phyloP scores from a whole-genome alignment of 805 yeast genomes.

The Candida patagonica region DNA sequence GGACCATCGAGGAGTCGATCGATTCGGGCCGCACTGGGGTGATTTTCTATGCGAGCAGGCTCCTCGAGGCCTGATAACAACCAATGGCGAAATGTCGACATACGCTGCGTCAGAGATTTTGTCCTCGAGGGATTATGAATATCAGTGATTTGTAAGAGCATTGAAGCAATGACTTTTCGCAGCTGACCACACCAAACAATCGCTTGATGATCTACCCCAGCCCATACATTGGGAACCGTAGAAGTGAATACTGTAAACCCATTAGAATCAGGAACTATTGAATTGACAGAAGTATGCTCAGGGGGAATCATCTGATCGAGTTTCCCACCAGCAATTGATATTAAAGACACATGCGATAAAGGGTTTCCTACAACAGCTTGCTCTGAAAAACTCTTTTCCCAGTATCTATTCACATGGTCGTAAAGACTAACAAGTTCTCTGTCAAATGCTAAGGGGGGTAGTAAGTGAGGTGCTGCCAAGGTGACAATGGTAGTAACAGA shows the following conservation, averaged over 20 bases:
- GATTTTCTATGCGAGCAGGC: no score
- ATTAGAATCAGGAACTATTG: conserved; percentile 59
- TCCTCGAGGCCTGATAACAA: conserved; percentile 29
- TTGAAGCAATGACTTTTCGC: conserved; percentile 49
- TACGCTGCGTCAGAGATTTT: conserved; percentile 42
- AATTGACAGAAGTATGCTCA: conserved; percentile 71
- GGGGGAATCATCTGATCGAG: conserved; percentile 77
- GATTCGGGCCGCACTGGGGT: no score
- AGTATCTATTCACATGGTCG: conserved; percentile 63
- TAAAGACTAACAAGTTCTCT: conserved; percentile 74
- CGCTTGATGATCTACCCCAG: conserved; percentile 89
- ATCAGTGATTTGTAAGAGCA: conserved; percentile 55
- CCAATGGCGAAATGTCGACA: conserved; percentile 42
- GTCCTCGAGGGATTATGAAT: conserved; percentile 36
- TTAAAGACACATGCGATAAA: conserved; percentile 50
- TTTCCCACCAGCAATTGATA: conserved; percentile 87
- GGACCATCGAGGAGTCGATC: no score
- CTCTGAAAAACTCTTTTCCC: conserved; percentile 54
- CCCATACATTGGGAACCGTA: conserved; percentile 87
- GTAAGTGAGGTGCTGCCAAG: conserved; percentile 83
- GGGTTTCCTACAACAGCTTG: conserved; percentile 36
- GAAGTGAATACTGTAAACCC: conserved; percentile 81
- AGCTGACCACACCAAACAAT: conserved; percentile 94
- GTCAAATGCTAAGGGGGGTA: conserved; percentile 89
- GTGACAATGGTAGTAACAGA: conserved; percentile 82